A percentile compares a stretch with the other conserved stretches of the same genome.
Conservation (phyloP, 106 monocot genomes). For the Acorus calamus region DNA sequence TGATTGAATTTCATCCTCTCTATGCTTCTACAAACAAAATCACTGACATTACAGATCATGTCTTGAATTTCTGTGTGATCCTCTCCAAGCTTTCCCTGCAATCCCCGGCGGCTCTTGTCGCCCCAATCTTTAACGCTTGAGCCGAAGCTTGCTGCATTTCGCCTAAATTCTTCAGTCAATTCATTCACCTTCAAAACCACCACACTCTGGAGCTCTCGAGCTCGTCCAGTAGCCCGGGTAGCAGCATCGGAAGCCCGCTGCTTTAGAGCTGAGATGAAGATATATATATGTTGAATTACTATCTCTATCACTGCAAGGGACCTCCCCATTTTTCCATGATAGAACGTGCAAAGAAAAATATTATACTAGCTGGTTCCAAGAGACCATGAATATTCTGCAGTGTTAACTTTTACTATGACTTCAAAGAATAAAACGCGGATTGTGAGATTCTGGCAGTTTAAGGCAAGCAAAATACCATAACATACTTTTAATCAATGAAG, state of each 20-base stretch:
- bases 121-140: slow-evolving; percentile 32
- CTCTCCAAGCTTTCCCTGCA: slow-evolving; percentile 50
- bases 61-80: slow-evolving; percentile 59
- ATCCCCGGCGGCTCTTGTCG: slow-evolving; percentile 53
- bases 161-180: slow-evolving; percentile 24
- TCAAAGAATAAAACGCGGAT: too few species aligned
- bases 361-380: too few species aligned
- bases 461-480: too few species aligned
- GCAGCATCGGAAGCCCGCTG: not conserved
- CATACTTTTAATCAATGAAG: not conserved
- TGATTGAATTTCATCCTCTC: too few species aligned
- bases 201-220: slow-evolving; percentile 8
- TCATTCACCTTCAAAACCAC: slow-evolving; percentile 20
- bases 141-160: slow-evolving; percentile 22
- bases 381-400: too few species aligned
- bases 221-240: not conserved
- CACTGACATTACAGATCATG: not conserved
- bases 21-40: too few species aligned
- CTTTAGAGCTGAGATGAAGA: slow-evolving; percentile 38
- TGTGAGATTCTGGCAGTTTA: too few species aligned
- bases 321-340: not conserved
- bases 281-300: slow-evolving; percentile 34
- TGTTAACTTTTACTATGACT: too few species aligned
- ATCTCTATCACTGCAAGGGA: slow-evolving; percentile 31
- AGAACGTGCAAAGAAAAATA: too few species aligned